Evolutionary conservation across 2,329 filamentous ascomycete genomes (phyloP).

Genomic region (Paraconiothyrium brasiliense): DNA sequence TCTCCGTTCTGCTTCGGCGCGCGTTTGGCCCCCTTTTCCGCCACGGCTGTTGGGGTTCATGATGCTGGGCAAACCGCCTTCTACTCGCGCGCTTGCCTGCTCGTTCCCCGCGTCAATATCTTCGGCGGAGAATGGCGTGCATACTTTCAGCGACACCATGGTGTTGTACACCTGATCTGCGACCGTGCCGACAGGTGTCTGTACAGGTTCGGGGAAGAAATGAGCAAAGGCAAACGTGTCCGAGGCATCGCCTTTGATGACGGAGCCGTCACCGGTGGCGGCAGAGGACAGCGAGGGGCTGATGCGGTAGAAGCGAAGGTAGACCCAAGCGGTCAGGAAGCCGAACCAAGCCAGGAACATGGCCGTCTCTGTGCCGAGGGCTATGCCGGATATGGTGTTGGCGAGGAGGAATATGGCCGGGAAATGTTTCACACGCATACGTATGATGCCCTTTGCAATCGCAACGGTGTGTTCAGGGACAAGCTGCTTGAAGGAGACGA

Average conservation of each 20-base stretch:
- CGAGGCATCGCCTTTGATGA: conserved; percentile 86
- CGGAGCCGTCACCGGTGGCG: conserved; percentile 60
- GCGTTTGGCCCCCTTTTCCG: conserved; percentile 68
- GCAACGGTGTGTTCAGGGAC: conserved; percentile 97
- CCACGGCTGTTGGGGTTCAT: conserved; percentile 60
- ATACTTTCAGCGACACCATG: conserved; percentile 78
- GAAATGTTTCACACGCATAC: conserved; percentile 85
- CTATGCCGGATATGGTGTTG: conserved; percentile 71
- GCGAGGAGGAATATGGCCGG: conserved; percentile 79
- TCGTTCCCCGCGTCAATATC: conserved; percentile 79
- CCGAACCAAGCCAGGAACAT: conserved; percentile 82
- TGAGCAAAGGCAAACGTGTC: conserved; percentile 96
- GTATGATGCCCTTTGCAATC: conserved; percentile 86
- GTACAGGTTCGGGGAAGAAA: conserved; percentile 88
- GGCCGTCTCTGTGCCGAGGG: conserved; percentile 77
- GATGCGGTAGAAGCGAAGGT: conserved; percentile 92
- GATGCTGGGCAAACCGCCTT: conserved; percentile 68
- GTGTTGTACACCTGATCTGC: conserved; percentile 77
- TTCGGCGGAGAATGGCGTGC: conserved; percentile 84
- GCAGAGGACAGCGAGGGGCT: conserved; percentile 66
- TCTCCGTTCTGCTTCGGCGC: conserved; percentile 90
- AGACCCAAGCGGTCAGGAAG: conserved; percentile 90
- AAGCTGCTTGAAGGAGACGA: conserved; percentile 97
- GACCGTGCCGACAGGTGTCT: conserved; percentile 79
- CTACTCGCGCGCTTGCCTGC: conserved; percentile 72